Evolutionary conservation across 805 yeast species (phyloP), one percentile per base, ranked within the genome.

Genomic region (Ogataea glucozyma): DNA sequence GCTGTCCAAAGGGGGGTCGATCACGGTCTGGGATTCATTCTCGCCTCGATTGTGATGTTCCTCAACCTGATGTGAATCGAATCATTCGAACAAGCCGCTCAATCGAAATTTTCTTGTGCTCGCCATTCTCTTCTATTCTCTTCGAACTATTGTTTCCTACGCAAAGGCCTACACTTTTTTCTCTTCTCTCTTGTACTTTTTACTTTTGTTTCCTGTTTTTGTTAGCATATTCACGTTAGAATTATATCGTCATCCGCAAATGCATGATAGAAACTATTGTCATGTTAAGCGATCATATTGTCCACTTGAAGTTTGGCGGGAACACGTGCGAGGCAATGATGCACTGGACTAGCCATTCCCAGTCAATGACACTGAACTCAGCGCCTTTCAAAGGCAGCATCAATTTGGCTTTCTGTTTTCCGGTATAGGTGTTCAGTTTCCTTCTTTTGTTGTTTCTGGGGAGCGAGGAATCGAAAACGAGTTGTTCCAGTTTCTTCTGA

Each of bases 281-380:
- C n/a, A n/a, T n/a, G 18, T 27, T 30, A 19, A 3, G 11, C 5
- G 13, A 12, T 57, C 46, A 57, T 49, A 17, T 61, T 60, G 45
- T 69, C 62, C 19, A 45, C 14, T 26, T 40, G 32, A 46, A 47
- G 26, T 27, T 27, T 4, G 55, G 51, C 23, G 48, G 48, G 31
- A 55, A 46, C 19, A 35, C 36, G 13, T 31, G 35, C 5, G 48
- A 41, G 1, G 56, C 54, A 19, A 81, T 78, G 12, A 78, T 68
- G 61, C 83, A 76, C 46, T 81, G 85, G 1, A 79, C 83, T 1
- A 79, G 67, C 86, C 86, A 81, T 54, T 81, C 85, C 85, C 84
- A 79, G 52, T 73, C 66, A 9, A 79, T 64, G 4, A 74, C 29
- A 51, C 64, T 55, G 31, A 62, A 27, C n/a, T 41, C 48, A 3